Base-by-base conservation (phyloP, 2,329 filamentous ascomycete genomes). In the Zopfia rhizophila region DNA sequence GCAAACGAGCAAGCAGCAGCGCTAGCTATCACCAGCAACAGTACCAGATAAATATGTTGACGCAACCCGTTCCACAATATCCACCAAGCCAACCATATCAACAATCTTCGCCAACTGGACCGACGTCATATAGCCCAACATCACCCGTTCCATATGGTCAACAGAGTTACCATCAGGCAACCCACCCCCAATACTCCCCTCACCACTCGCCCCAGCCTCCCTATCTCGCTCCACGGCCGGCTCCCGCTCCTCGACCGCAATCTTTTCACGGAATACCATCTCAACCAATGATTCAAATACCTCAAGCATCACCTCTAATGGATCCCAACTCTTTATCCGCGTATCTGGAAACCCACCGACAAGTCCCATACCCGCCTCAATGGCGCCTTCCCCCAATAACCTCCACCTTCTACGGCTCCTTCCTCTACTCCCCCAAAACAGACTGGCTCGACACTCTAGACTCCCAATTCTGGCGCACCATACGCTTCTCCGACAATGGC, bases 291-390 rank as follows among this genome's bases (percentile, higher is more conserved):
- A 7, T n/a, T n/a, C n/a, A n/a, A n/a, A n/a, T n/a, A n/a, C n/a
- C n/a, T 4, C 24, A 35, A 10, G 28, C 43, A 25, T 13, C 46
- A n/a, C 43, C 40, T 35, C 32, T 40, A 12, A 30, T 36, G 16
- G 52, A 59, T 16, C 46, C 58, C 16, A 23, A 19, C 1, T 51
- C 53, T 5, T 13, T 66, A 33, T 47, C 63, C 7, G 19, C 40
- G 10, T 65, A 68, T 46, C 51, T 70, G 1, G 66, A 70, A 36
- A 28, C 51, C 19, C 47, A 69, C 36, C 57, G 56, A 3, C 59
- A 66, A 38, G 56, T 65, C 3, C 65, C 66, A 3, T 63, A 66
- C 38, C 67, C 67, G 7, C 58, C 60, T 24, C 65, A 68, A 37
- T 70, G 67, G 67, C 44, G 30, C 8, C 56, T 62, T 5, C 41